These are phyloP conservation scores for Limtongia smithiae DNA, from an alignment of 805 yeast genomes.

Conservation along the genomic window DNA sequence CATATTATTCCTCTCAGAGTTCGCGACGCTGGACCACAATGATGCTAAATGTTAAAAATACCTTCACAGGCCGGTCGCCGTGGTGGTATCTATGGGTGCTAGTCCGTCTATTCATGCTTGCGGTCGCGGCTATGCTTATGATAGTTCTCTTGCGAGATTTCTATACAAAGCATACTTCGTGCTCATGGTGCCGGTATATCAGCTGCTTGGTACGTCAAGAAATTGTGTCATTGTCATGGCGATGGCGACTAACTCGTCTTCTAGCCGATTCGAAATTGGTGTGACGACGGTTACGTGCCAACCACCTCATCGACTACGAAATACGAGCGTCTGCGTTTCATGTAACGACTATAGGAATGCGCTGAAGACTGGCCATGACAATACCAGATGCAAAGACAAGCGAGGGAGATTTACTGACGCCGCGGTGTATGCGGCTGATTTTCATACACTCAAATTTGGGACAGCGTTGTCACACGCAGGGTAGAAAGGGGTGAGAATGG, in stretches of 20 bases:
- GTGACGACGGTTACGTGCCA: constrained; percentile 13
- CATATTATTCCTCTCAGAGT: constrained; percentile 11
- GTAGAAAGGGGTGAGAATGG: too few species aligned
- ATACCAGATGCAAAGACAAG: too few species aligned
- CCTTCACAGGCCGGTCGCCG: constrained; percentile 31
- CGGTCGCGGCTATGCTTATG: constrained; percentile 49
- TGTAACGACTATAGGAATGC: too few species aligned
- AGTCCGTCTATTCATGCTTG: constrained; percentile 47
- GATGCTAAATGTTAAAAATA: constrained; percentile 30
- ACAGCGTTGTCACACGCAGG: too few species aligned
- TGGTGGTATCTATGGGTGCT: constrained; percentile 52
- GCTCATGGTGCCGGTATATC: constrained; percentile 71
- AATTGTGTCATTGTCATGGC: too few species aligned
- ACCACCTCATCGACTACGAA: background rate
- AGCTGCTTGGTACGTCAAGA: constrained; percentile 43
- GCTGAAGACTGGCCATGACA: too few species aligned
- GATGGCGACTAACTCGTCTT: too few species aligned
- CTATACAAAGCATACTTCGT: constrained; percentile 48
- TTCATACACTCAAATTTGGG: too few species aligned
- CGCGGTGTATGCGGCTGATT: too few species aligned
- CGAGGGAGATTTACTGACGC: too few species aligned
- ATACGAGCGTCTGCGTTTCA: too few species aligned
- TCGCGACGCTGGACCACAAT: constrained; percentile 30
- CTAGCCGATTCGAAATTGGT: constrained; percentile 20
- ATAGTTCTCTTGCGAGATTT: constrained; percentile 49